Evolutionary conservation across 768 basidiomycete species (phyloP), one percentile per base, ranked within the genome.

Genomic region (Russula virescens): DNA sequence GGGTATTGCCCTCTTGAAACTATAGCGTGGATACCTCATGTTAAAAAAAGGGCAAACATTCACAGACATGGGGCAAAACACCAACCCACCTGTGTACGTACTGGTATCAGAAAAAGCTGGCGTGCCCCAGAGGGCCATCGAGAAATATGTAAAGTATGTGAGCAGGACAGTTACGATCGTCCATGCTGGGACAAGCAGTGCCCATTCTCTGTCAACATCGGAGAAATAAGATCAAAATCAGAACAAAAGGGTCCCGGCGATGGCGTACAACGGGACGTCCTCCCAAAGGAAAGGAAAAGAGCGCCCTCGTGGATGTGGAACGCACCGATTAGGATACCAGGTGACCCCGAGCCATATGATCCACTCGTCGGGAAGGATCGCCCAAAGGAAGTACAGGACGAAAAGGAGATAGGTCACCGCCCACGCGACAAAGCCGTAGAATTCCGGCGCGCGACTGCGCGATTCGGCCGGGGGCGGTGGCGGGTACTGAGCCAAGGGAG

Each of bases 351-450:
- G 71, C 75, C 78, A 77, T 43, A 80, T 56, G 58, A 94, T 85
- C 72, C 78, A 85, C 35, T 79, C 77, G 70, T 91, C 88, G 6
- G 92, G 91, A 16, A 91, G 76, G 42, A 93, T 71, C 1, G 87
- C 89, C 92, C 92, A 94, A 7, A 92, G 75, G 38, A 92, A 69
- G 71, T 88, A 93, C 26, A 89, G 69, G 57, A 81, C 72, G 70
- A 88, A 94, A 2, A 84, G 73, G 28, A 92, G 74, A 55, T 82
- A 85, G 0, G 93, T 93, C 0, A 84, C 84, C 10, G 86, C 85
- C 87, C 86, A 90, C 18, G 89, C 89, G 5, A 89, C 89, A 71
- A 94, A 94, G n/a, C 93, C 92, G 68, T 93, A 92, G 69, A 93
- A 88, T 74, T 94, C 92, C 47, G 88, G 81, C 14, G 89, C 88